phyloP scores from a whole-genome alignment of 1,284 basidiomycete species.

The Cystobasidium slooffiae region DNA sequence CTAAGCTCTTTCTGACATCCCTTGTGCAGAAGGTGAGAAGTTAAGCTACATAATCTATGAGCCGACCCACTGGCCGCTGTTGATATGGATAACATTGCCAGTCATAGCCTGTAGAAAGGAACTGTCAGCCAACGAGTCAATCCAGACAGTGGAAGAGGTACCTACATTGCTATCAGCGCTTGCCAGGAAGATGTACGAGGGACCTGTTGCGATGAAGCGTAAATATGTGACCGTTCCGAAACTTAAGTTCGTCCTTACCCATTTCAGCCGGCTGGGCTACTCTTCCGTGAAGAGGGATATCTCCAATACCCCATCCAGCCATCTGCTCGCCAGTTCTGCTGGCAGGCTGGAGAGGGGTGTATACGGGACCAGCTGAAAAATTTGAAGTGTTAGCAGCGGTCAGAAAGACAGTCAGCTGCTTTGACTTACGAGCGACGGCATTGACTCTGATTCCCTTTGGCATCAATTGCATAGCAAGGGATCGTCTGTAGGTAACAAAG shows the following conservation, averaged over 20 bases:
- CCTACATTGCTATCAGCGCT: slow-evolving; percentile 44
- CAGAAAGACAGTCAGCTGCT: not conserved
- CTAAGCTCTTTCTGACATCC: too few species aligned
- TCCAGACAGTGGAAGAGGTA: not conserved
- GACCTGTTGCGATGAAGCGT: slow-evolving; percentile 57
- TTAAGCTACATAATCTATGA: slow-evolving; percentile 31
- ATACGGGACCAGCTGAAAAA: slow-evolving; percentile 60
- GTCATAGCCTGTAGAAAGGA: slow-evolving; percentile 33
- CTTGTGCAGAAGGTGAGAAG: not conserved
- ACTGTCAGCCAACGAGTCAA: not conserved
- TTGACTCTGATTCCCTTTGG: slow-evolving; percentile 67
- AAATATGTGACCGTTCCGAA: too few species aligned
- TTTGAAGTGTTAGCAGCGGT: slow-evolving; percentile 1
- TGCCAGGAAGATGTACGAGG: slow-evolving; percentile 58
- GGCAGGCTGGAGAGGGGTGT: slow-evolving; percentile 64
- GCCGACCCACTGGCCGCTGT: slow-evolving; percentile 48
- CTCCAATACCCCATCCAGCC: slow-evolving; percentile 62
- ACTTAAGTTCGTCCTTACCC: not conserved
- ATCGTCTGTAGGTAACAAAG: slow-evolving; percentile 59
- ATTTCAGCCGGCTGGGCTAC: slow-evolving; percentile 65
- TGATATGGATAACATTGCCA: slow-evolving; percentile 48
- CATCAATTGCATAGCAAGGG: slow-evolving; percentile 65
- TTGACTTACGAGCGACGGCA: slow-evolving; percentile 55
- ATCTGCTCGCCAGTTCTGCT: slow-evolving; percentile 64
- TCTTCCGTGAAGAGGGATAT: slow-evolving; percentile 61